A percentile compares a stretch with the other conserved stretches of the same genome.
phyloP scores from a whole-genome alignment of 805 yeast species.

The Ogataea parapolymorpha region DNA sequence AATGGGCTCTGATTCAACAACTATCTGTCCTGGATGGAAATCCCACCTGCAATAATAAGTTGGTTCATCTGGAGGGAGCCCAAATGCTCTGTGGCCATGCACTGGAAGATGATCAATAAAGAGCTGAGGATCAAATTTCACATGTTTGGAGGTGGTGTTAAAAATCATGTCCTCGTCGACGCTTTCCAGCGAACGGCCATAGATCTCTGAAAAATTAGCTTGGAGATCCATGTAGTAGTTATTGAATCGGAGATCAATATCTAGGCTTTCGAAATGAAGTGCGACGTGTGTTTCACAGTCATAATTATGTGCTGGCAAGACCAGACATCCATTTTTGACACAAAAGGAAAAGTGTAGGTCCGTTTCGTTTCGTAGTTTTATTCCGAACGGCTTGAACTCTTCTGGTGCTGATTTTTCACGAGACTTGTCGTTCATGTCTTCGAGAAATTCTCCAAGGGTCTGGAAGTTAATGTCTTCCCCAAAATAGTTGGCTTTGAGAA shows the following conservation, averaged over 20 bases:
- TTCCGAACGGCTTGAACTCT: slow-evolving; percentile 16
- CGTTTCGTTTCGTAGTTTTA: slow-evolving; percentile 62
- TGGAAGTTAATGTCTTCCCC: slow-evolving; percentile 82
- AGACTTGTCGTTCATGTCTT: slow-evolving; percentile 12
- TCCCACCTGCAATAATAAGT: slow-evolving; percentile 93
- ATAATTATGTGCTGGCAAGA: slow-evolving; percentile 72
- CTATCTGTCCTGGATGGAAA: slow-evolving; percentile 59
- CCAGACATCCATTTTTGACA: slow-evolving; percentile 64
- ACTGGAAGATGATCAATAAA: slow-evolving; percentile 56
- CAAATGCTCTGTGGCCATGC: slow-evolving; percentile 92
- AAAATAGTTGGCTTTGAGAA: slow-evolving; percentile 81
- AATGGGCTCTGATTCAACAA: slow-evolving; percentile 46
- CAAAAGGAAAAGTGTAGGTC: slow-evolving; percentile 74
- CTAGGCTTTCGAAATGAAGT: slow-evolving; percentile 60
- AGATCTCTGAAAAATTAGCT: slow-evolving; percentile 62
- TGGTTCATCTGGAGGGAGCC: slow-evolving; percentile 83
- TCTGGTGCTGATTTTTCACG: not conserved
- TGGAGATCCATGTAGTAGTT: slow-evolving; percentile 93
- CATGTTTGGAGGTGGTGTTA: slow-evolving; percentile 23
- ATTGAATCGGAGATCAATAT: slow-evolving; percentile 79
- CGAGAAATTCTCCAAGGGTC: slow-evolving; percentile 79
- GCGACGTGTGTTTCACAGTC: slow-evolving; percentile 56
- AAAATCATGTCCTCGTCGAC: slow-evolving; percentile 25
- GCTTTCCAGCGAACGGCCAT: slow-evolving; percentile 31
- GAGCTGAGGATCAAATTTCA: slow-evolving; percentile 39